These are phyloP conservation scores for Psilocybe sp. DNA, from an alignment of 768 basidiomycete genomes.

Conservation along the genomic window DNA sequence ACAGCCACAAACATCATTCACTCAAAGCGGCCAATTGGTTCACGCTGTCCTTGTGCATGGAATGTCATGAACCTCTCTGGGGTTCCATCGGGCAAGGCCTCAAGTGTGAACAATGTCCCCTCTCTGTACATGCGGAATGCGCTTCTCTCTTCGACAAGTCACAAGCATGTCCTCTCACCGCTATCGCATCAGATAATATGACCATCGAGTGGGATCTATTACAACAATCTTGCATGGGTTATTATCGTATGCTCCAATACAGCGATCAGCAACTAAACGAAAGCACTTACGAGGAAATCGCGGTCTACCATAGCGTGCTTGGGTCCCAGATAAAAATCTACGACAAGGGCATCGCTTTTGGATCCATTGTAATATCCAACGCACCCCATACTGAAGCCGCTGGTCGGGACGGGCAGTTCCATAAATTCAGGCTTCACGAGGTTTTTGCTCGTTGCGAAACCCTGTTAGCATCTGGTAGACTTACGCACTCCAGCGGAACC, in stretches of 20 bases:
- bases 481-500: conserved; percentile 42
- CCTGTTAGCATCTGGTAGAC: conserved; percentile 39
- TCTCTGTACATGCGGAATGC: conserved; percentile 61
- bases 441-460: conserved; percentile 48
- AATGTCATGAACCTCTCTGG: conserved; percentile 73
- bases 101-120: conserved; percentile 59
- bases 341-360: conserved; percentile 60
- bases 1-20: conserved; percentile 39
- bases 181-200: conserved; percentile 43
- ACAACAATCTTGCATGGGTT: conserved; percentile 52
- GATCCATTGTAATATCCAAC: conserved; percentile 66
- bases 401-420: conserved; percentile 24
- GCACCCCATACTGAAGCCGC: conserved; percentile 40
- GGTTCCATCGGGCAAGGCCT: conserved; percentile 62
- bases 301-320: conserved; percentile 55
- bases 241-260: conserved; percentile 45
- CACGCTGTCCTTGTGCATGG: conserved; percentile 66
- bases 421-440: conserved; percentile 62
- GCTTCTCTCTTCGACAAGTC: conserved; percentile 18
- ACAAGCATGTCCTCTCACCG: conserved; percentile 37
- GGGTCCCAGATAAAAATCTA: conserved; percentile 70
- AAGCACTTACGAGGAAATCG: conserved; percentile 67
- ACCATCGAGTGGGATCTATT: conserved; percentile 51
- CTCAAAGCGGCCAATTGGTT: conserved; percentile 67
- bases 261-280: conserved; percentile 42